These are phyloP conservation scores for Wickerhamiella galacta DNA, from an alignment of 805 yeast genomes.

Conservation along the genomic window DNA sequence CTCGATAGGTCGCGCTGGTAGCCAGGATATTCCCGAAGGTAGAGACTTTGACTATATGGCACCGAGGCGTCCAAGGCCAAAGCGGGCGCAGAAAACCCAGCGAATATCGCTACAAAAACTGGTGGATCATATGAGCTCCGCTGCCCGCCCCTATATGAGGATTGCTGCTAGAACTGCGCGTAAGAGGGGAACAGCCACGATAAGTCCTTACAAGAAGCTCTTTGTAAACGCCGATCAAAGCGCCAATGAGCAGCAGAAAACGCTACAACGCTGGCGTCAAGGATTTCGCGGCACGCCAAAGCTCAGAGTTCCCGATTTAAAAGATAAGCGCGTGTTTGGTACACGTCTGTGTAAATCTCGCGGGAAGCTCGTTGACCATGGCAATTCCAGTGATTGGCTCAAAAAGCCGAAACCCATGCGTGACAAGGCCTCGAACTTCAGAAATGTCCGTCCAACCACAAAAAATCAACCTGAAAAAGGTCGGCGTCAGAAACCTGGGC, in stretches of 20 bases:
- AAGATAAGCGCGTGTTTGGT: too few species aligned
- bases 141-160: conserved; percentile 3
- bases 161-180: conserved; percentile 10
- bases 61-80: not conserved
- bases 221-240: not conserved
- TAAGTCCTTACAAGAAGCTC: not conserved
- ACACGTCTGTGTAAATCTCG: too few species aligned
- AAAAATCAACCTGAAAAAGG: too few species aligned
- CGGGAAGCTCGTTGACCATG: too few species aligned
- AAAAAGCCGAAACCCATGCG: too few species aligned
- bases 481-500: too few species aligned
- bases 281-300: not conserved
- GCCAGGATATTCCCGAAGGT: conserved; percentile 1
- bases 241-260: not conserved
- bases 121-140: conserved; percentile 1
- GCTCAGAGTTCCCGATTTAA: too few species aligned
- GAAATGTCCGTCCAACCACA: too few species aligned
- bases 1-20: not conserved
- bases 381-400: too few species aligned
- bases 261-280: not conserved
- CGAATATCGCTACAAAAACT: not conserved
- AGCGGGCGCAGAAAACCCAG: not conserved
- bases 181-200: not conserved
- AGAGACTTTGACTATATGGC: conserved; percentile 2
- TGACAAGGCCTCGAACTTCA: too few species aligned